Evolutionary conservation across 2,329 filamentous ascomycete genomes (phyloP).

Genomic region (Diaporthe amygdali): DNA sequence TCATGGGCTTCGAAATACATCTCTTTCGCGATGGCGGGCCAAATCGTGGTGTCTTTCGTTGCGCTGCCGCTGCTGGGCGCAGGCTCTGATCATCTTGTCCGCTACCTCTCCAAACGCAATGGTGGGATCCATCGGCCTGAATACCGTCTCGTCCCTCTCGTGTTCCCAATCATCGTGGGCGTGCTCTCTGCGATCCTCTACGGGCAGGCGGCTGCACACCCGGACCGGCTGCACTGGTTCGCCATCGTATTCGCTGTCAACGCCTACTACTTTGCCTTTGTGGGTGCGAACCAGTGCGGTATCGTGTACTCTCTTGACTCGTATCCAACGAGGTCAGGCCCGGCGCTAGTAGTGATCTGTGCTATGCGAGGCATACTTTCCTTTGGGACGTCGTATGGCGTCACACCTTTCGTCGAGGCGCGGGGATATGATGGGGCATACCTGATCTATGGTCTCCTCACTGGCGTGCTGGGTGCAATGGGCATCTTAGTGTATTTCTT

Average conservation of each 20-base stretch:
- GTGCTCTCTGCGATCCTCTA: slow-evolving; percentile 43
- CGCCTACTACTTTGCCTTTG: slow-evolving; percentile 42
- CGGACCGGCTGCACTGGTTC: slow-evolving; percentile 41
- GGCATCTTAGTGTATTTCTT: slow-evolving; percentile 38
- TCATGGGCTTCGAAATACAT: slow-evolving; percentile 40
- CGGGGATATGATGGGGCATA: slow-evolving; percentile 41
- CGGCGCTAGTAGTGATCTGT: slow-evolving; percentile 50
- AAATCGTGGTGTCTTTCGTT: slow-evolving; percentile 35
- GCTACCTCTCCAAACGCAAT: slow-evolving; percentile 40
- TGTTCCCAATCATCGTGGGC: slow-evolving; percentile 43
- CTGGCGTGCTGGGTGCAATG: slow-evolving; percentile 34
- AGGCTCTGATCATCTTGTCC: slow-evolving; percentile 43
- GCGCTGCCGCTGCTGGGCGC: slow-evolving; percentile 44
- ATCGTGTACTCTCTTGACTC: slow-evolving; percentile 50
- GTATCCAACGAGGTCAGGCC: slow-evolving; percentile 46
- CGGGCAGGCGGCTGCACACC: slow-evolving; percentile 41
- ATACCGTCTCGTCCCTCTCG: slow-evolving; percentile 39
- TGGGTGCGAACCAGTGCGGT: slow-evolving; percentile 48
- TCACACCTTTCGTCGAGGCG: slow-evolving; percentile 33
- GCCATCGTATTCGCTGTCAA: slow-evolving; percentile 34
- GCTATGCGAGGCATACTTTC: slow-evolving; percentile 50
- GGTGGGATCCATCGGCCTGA: slow-evolving; percentile 48
- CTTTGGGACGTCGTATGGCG: slow-evolving; percentile 42
- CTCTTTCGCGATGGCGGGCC: slow-evolving; percentile 44
- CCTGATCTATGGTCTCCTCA: slow-evolving; percentile 37